Conservation (phyloP, 2,329 filamentous ascomycete species). For the Paecilomyces sp. region DNA sequence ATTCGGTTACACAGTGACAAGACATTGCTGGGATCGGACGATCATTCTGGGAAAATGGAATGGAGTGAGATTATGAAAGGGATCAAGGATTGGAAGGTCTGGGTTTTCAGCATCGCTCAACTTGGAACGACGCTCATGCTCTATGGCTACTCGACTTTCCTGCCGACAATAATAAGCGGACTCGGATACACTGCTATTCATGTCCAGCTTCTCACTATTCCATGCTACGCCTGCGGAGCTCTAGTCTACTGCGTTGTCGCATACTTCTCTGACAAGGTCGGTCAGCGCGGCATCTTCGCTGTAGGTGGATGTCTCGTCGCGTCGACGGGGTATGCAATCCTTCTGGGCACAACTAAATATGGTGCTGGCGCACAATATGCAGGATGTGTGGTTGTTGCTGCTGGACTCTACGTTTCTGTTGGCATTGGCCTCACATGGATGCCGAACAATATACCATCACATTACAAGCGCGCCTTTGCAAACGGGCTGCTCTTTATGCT, state of each 20-base stretch:
- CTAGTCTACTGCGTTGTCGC: neutral
- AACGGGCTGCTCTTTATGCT: neutral
- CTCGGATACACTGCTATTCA: conserved; percentile 11
- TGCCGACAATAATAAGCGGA: conserved; percentile 12
- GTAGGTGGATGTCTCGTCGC: neutral
- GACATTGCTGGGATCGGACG: neutral
- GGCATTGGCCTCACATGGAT: neutral
- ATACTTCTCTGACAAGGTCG: neutral
- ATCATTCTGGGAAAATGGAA: neutral
- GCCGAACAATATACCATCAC: neutral
- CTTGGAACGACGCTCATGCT: conserved; percentile 1
- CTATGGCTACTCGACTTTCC: conserved; percentile 5
- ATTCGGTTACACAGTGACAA: neutral
- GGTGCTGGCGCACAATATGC: neutral
- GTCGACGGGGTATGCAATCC: neutral
- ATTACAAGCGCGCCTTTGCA: neutral
- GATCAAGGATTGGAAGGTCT: conserved; percentile 7
- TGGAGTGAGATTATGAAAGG: conserved; percentile 10
- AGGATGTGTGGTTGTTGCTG: neutral
- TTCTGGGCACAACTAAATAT: neutral
- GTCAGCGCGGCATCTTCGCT: neutral
- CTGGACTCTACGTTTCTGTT: neutral
- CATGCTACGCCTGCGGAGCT: conserved; percentile 2
- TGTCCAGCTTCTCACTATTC: conserved; percentile 14
- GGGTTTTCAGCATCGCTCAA: conserved; percentile 11